Base-by-base conservation (phyloP, 192 early-diverging fungal species). In the Coemansia sp. region DNA sequence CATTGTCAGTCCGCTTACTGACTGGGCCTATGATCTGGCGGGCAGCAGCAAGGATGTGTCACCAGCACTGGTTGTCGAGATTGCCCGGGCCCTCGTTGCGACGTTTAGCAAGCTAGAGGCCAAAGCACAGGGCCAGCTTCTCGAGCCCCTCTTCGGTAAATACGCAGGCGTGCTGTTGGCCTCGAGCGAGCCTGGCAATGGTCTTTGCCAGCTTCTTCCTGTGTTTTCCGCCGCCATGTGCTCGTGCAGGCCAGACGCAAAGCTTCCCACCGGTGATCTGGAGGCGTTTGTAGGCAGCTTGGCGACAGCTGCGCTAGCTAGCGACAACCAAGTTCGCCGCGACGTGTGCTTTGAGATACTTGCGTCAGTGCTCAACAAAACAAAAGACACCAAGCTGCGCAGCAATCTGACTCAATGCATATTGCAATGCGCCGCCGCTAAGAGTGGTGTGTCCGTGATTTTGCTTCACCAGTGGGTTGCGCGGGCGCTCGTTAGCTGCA, bases 321-420 rank as follows among this genome's bases (percentile, higher is more conserved):
- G 85, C 2, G 20, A 25, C 5, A 84, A 84, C 62, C 11, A 47
- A 1, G 57, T 72, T 0, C 82, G 87, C 38, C 83, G 84, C 7
- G 77, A 83, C 36, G 76, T 88, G 8, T 65, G 88, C 17, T 83
- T 86, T 41, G 84, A 89, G 65, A 70, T 85, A 9, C 76, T 87
- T 5, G 86, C 89, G 6, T 84, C 90, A 3, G 79, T 89, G 10
- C 27, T 90, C 40, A 93, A 92, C 83, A 94, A 94, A 74, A 82
- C 73, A 29, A 67, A 67, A 47, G 65, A 78, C 51, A 67, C 72
- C 59, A 65, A 81, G 58, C 61, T 45, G 40, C 68, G 86, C 27
- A 38, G 58, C 39, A 39, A 60, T n/a, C 60, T 85, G 32, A 38
- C 61, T 35, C 54, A 76, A 35, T 5, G 59, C 38, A 62, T 67